A percentile compares a stretch with the other conserved stretches of the same genome.
These are phyloP conservation scores for Mallotus nudiflorus DNA, from an alignment of 345 rosid species.

Conservation along the genomic window DNA sequence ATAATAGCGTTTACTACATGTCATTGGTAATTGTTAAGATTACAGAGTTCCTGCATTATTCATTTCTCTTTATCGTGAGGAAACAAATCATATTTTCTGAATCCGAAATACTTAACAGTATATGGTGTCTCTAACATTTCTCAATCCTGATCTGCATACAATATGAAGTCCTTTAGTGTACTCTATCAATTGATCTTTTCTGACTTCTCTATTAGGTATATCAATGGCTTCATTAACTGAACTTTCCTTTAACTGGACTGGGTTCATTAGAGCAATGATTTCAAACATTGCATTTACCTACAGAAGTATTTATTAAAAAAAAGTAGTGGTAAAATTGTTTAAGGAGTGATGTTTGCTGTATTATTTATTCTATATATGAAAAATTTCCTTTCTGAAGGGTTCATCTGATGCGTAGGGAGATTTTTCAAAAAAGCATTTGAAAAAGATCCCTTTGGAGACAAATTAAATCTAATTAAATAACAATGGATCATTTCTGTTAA, in stretches of 20 bases:
- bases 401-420: too few species aligned
- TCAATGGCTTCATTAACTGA: constrained; percentile 59
- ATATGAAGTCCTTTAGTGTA: background rate
- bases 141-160: background rate
- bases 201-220: constrained; percentile 39
- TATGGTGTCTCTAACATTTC: background rate
- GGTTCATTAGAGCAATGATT: constrained; percentile 56
- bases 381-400: too few species aligned
- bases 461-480: too few species aligned
- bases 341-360: background rate
- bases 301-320: constrained; percentile 56
- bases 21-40: constrained; percentile 31
- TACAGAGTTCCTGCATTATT: background rate
- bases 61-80: background rate
- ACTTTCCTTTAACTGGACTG: constrained; percentile 57
- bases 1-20: background rate
- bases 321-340: constrained; percentile 44
- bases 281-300: constrained; percentile 54
- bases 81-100: background rate
- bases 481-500: too few species aligned
- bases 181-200: constrained; percentile 10
- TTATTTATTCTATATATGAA: constrained; percentile 2
- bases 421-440: too few species aligned
- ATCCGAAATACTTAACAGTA: background rate
- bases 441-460: too few species aligned